Evolutionary conservation across 805 yeast species (phyloP), one percentile per base, ranked within the genome.

Genomic region (Pichia paraexigua): DNA sequence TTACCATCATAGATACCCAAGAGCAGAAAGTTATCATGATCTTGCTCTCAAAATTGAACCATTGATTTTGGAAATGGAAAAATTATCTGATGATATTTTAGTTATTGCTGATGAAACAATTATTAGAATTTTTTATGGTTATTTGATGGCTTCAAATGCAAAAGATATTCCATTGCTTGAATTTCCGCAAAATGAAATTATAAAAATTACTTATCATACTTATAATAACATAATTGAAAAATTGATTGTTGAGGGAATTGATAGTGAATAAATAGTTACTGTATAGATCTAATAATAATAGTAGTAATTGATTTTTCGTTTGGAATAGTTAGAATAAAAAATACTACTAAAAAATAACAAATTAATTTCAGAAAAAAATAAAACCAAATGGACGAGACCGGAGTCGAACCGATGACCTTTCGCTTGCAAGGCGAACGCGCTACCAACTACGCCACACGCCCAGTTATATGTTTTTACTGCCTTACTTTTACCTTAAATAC

Each of bases 21-120:
- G 98, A 47, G 89, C 95, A 0, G 99, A 94, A 70, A 87, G 95
- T 47, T 94, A 90, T 64, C 99, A 94, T 68, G 99, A 94, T 67
- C 75, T 94, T 52, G 98, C 99, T 0, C 85, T 94, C 39, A 82
- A 96, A 60, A 78, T 94, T 70, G 99, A 94, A 68, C 96, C 98
- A 0, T 73, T 94, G 50, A 80, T 94, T 54, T 75, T 94, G 64
- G 98, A 94, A 67, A 84, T 94, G 82, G 99, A 94, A 67, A 78
- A 97, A 59, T 83, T 86, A 78, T 79, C 87, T 49, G 87, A 89
- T 21, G 97, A 90, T 64, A 78, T 94, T 17, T 72, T 94, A 58
- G 85, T 94, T 53, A 86, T 94, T 58, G 97, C 97, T 1, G 97
- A 94, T 65, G 97, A 92, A 61, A 81, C 95, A 1, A 85, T 94